Evolutionary conservation across 169 alveolate species (phyloP).

Genomic region (Cryptosporidium bovis): DNA sequence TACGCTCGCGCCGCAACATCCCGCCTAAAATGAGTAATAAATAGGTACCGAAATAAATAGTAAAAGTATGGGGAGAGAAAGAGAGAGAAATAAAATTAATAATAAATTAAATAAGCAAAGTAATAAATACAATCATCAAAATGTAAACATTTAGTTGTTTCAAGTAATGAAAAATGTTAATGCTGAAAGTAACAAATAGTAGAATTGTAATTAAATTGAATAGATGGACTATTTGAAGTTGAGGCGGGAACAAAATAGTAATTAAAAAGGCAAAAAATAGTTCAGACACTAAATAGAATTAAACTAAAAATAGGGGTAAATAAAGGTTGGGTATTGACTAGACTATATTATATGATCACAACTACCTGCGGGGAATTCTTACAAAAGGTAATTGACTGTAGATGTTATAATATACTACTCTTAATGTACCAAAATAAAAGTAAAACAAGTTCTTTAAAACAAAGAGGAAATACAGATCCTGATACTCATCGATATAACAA

Average conservation of each 20-base stretch:
- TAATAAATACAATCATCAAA: no score
- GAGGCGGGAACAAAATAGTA: background rate
- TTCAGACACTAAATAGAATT: background rate
- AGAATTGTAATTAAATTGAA: no score
- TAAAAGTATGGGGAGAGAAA: no score
- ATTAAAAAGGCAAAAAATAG: constrained; percentile 7
- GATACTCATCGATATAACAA: background rate
- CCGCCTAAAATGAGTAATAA: background rate
- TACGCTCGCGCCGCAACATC: background rate
- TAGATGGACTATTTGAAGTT: no score
- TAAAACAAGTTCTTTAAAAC: background rate
- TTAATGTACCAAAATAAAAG: constrained; percentile 18
- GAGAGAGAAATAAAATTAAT: no score
- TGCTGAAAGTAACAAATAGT: no score
- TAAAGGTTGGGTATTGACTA: constrained; percentile 51
- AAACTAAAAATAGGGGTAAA: constrained; percentile 16
- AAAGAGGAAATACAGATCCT: background rate
- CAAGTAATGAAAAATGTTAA: no score
- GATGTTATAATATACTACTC: constrained; percentile 18
- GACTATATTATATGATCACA: constrained; percentile 73
- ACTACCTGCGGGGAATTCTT: constrained; percentile 69
- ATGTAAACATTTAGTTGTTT: no score
- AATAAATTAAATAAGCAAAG: no score
- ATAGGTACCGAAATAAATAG: background rate
- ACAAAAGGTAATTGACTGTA: constrained; percentile 19